Evolutionary conservation across 2,329 filamentous ascomycete genomes (phyloP).

Genomic region (Zymoseptoria ardabiliae): DNA sequence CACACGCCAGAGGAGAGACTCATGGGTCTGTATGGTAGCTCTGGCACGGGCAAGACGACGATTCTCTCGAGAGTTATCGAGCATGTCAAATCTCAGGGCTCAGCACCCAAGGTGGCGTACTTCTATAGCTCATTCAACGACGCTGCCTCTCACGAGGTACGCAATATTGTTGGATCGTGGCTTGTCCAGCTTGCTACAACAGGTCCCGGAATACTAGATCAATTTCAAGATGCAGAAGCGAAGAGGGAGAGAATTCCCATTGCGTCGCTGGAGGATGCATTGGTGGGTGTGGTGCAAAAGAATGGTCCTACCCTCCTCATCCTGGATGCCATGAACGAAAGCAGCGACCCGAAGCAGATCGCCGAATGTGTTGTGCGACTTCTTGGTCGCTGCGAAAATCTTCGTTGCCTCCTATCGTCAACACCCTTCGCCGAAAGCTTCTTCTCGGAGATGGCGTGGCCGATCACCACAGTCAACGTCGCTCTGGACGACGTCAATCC

Average conservation of each 20-base stretch:
- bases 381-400: not conserved
- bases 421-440: no score
- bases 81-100: not conserved
- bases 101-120: no score
- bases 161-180: not conserved
- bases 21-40: not conserved
- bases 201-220: not conserved
- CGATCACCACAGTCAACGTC: no score
- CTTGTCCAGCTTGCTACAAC: not conserved
- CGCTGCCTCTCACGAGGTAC: not conserved
- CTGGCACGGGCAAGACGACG: not conserved
- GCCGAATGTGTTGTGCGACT: not conserved
- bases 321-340: not conserved
- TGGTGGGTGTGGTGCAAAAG: not conserved
- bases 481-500: no score
- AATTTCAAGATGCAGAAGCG: not conserved
- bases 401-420: not conserved
- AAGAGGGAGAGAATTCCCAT: not conserved
- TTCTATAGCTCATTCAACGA: no score
- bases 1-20: not conserved
- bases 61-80: not conserved
- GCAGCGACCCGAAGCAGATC: not conserved
- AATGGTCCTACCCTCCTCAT: not conserved
- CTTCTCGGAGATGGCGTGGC: no score
- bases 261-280: not conserved